phyloP scores from a whole-genome alignment of 768 basidiomycete genomes.

The Pleurotus platypus region DNA sequence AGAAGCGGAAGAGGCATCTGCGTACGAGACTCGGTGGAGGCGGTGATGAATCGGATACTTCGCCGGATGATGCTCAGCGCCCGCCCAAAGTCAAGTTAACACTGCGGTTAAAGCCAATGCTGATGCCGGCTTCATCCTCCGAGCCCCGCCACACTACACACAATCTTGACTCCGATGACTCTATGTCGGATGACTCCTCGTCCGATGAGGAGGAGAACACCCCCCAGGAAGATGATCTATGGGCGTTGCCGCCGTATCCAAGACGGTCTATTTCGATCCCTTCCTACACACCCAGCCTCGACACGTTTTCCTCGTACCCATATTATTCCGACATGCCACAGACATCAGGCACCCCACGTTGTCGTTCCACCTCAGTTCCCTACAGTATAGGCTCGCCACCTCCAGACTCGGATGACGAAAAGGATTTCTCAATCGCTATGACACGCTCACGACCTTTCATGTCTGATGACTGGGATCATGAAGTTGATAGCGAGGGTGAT shows the following conservation, averaged over 20 bases:
- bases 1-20: constrained; percentile 42
- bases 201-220: constrained; percentile 28
- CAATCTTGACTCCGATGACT: constrained; percentile 32
- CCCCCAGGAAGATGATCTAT: constrained; percentile 34
- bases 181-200: constrained; percentile 38
- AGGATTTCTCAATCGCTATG: constrained; percentile 46
- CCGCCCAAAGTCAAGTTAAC: constrained; percentile 72
- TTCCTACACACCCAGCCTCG: constrained; percentile 45
- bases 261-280: constrained; percentile 57
- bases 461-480: constrained; percentile 38
- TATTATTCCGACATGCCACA: constrained; percentile 22
- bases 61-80: constrained; percentile 34
- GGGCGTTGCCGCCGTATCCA: constrained; percentile 55
- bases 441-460: constrained; percentile 32
- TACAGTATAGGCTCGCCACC: constrained; percentile 62
- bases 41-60: constrained; percentile 29
- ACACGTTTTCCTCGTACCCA: constrained; percentile 24
- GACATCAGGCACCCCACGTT: constrained; percentile 26
- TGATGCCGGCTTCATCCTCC: constrained; percentile 27
- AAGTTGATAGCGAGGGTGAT: constrained; percentile 52
- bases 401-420: constrained; percentile 67
- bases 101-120: constrained; percentile 52
- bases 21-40: constrained; percentile 19
- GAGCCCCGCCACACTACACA: constrained; percentile 23
- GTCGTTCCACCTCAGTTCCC: constrained; percentile 58